Evolutionary conservation across 495 filamentous ascomycete species (phyloP).

Genomic region (Clohesyomyces aquaticus): DNA sequence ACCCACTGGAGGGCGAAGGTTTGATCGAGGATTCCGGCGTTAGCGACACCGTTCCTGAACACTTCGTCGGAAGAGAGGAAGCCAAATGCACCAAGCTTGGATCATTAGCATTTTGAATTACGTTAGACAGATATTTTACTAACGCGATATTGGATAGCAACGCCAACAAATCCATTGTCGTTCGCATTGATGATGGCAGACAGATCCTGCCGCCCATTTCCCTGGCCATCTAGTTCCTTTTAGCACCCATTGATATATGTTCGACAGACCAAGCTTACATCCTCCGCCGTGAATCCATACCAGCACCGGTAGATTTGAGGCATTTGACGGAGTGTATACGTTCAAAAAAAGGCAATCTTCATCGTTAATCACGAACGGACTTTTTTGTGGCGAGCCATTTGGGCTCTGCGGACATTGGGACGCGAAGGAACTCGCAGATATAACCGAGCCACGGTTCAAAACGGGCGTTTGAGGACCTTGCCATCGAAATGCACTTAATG

Average conservation of each 20-base stretch:
- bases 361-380: neutral
- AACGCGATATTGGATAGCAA: slow-evolving; percentile 45
- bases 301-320: slow-evolving; percentile 37
- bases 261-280: neutral
- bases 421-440: slow-evolving; percentile 9
- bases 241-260: neutral
- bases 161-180: slow-evolving; percentile 41
- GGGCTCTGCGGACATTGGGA: slow-evolving; percentile 12
- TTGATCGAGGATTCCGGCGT: slow-evolving; percentile 27
- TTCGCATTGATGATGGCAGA: slow-evolving; percentile 42
- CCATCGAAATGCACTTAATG: slow-evolving; percentile 33
- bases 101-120: slow-evolving; percentile 7
- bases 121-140: slow-evolving; percentile 11
- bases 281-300: slow-evolving; percentile 47
- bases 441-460: slow-evolving; percentile 31
- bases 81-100: slow-evolving; percentile 20
- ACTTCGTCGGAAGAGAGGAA: slow-evolving; percentile 40
- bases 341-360: slow-evolving; percentile 46
- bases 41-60: slow-evolving; percentile 42
- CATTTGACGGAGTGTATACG: slow-evolving; percentile 27
- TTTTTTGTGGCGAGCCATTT: neutral
- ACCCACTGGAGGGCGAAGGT: slow-evolving; percentile 20
- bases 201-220: slow-evolving; percentile 37
- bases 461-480: slow-evolving; percentile 41
- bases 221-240: slow-evolving; percentile 26